phyloP scores from a whole-genome alignment of 495 filamentous ascomycete species.

The Daldinia bambusicola region DNA sequence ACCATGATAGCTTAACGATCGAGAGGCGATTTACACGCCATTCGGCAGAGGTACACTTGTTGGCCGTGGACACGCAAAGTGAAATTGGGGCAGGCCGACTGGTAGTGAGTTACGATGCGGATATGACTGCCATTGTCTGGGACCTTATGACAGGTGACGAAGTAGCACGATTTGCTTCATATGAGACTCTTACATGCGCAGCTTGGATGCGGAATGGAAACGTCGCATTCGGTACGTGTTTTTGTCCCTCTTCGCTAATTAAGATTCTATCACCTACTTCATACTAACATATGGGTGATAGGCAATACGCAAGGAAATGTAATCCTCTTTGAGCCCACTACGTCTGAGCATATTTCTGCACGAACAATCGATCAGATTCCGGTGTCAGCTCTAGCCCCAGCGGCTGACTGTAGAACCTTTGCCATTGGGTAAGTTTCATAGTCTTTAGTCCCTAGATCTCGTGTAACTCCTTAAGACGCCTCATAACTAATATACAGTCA shows the following conservation, averaged over 20 bases:
- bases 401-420: conserved; percentile 93
- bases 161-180: conserved; percentile 87
- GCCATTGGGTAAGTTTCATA: conserved; percentile 81
- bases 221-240: conserved; percentile 85
- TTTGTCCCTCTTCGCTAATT: neutral
- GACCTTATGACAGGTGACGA: conserved; percentile 93
- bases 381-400: conserved; percentile 89
- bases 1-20: conserved; percentile 91
- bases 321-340: conserved; percentile 92
- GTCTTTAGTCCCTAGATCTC: neutral
- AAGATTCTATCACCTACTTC: conserved; percentile 23
- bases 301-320: conserved; percentile 92
- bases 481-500: conserved; percentile 55
- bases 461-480: conserved; percentile 26
- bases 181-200: conserved; percentile 84
- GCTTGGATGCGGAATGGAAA: conserved; percentile 98
- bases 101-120: conserved; percentile 92
- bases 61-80: conserved; percentile 92
- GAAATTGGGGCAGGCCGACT: conserved; percentile 84
- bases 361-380: conserved; percentile 92
- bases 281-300: conserved; percentile 52
- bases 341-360: conserved; percentile 91
- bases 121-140: conserved; percentile 95
- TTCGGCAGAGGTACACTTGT: conserved; percentile 80
- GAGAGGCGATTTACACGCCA: conserved; percentile 89